phyloP scores from a whole-genome alignment of 1,139 yeast species.

The Diutina pseudorugosa region DNA sequence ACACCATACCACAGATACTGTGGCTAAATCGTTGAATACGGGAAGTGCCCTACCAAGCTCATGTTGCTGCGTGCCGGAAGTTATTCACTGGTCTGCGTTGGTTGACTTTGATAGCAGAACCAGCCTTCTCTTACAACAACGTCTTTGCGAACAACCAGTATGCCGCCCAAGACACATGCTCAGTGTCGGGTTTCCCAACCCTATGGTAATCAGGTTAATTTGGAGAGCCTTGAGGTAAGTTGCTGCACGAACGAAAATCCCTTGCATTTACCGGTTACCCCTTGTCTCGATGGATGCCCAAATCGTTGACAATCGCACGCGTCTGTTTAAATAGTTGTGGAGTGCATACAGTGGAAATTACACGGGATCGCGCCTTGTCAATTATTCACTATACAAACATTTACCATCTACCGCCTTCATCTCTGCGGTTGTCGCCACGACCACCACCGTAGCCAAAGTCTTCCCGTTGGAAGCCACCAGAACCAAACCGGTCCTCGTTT shows the following conservation, averaged over 20 bases:
- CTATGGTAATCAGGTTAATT: not conserved
- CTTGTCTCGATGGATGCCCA: not conserved
- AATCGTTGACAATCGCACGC: not conserved
- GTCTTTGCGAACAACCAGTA: not conserved
- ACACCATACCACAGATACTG: not conserved
- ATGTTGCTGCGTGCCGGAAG: not conserved
- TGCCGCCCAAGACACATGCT: not conserved
- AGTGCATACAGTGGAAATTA: not conserved
- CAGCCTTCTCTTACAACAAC: not conserved
- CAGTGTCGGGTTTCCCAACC: not conserved
- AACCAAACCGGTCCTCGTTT: not conserved
- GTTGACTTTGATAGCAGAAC: not conserved
- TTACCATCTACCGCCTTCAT: not conserved
- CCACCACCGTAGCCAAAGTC: conserved; percentile 3
- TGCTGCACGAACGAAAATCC: not conserved
- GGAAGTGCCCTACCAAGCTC: not conserved
- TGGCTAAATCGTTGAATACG: not conserved
- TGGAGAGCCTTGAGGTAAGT: not conserved
- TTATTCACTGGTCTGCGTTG: not conserved
- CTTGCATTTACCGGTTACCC: not conserved
- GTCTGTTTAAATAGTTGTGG: not conserved
- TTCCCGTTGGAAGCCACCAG: not conserved
- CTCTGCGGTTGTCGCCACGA: not conserved
- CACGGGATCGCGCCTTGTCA: not conserved
- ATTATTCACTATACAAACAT: not conserved